Conservation (phyloP, 768 basidiomycete genomes). For the Pleurotus tuoliensis region DNA sequence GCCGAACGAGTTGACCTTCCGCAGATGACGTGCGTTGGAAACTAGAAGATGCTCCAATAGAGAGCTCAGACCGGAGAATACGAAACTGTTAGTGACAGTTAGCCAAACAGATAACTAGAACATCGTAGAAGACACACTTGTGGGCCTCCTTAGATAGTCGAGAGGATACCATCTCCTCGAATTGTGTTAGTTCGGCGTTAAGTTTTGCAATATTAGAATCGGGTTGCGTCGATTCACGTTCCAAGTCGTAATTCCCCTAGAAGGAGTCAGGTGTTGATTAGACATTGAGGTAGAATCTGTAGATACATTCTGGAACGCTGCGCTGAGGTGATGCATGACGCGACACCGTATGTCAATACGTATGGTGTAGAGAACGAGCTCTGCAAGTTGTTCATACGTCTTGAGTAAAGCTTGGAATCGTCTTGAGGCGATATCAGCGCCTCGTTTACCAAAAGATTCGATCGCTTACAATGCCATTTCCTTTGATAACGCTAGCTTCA, state of each 20-base stretch:
- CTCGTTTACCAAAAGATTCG: slow-evolving; percentile 7
- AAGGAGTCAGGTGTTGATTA: not conserved
- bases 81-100: slow-evolving; percentile 50
- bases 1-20: slow-evolving; percentile 66
- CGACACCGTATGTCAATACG: slow-evolving; percentile 87
- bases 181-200: slow-evolving; percentile 72
- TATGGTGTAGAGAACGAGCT: slow-evolving; percentile 82
- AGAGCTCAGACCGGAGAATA: slow-evolving; percentile 81
- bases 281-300: not conserved
- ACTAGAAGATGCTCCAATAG: slow-evolving; percentile 86
- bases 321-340: slow-evolving; percentile 74
- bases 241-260: slow-evolving; percentile 84
- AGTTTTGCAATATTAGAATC: slow-evolving; percentile 87
- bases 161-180: slow-evolving; percentile 64
- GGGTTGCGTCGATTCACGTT: slow-evolving; percentile 84
- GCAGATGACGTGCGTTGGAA: slow-evolving; percentile 66
- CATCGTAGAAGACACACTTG: slow-evolving; percentile 42
- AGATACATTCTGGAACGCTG: slow-evolving; percentile 72
- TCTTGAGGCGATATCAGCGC: slow-evolving; percentile 34
- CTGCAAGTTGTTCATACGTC: slow-evolving; percentile 87
- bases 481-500: slow-evolving; percentile 73
- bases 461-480: slow-evolving; percentile 86
- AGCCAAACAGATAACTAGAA: slow-evolving; percentile 5
- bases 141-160: slow-evolving; percentile 63
- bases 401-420: slow-evolving; percentile 88